These are phyloP conservation scores for Pythium brassicae DNA, from an alignment of 352 stramenopile species.

Conservation along the genomic window DNA sequence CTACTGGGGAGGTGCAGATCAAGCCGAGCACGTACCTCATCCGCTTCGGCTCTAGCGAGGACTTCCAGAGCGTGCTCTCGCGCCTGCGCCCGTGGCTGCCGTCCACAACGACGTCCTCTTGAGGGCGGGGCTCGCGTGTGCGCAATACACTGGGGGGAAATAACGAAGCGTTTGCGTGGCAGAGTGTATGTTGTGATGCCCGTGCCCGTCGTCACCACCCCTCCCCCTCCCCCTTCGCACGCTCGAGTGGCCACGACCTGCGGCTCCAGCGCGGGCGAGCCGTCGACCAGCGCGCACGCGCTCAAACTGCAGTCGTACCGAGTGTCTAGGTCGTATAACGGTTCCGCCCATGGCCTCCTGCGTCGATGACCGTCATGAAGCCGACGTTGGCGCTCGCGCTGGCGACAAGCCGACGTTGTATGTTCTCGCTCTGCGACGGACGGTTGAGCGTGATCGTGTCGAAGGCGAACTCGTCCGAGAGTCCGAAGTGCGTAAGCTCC, in stretches of 20 bases:
- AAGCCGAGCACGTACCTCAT: constrained; percentile 69
- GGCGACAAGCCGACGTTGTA: not conserved
- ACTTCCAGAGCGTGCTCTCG: constrained; percentile 47
- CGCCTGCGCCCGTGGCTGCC: constrained; percentile 38
- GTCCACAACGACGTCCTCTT: constrained; percentile 14
- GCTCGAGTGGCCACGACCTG: not conserved
- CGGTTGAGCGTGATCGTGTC: constrained; percentile 3
- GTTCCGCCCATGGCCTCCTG: not conserved
- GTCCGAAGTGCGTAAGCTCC: not conserved
- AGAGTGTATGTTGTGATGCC: too few relatives aligned
- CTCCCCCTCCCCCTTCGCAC: too few relatives aligned
- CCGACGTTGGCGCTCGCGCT: not conserved
- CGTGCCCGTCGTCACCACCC: too few relatives aligned
- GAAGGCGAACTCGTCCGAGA: not conserved
- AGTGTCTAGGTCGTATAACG: not conserved
- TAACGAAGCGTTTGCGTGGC: too few relatives aligned
- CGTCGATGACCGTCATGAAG: not conserved
- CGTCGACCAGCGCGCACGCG: not conserved
- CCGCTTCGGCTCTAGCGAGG: constrained; percentile 53
- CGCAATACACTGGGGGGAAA: not conserved
- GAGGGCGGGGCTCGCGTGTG: not conserved
- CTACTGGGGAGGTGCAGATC: constrained; percentile 22
- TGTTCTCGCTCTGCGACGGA: not conserved
- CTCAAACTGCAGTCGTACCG: not conserved
- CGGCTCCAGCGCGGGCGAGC: not conserved